These are phyloP conservation scores for Trametes coccinea DNA, from an alignment of 768 basidiomycete genomes.

Conservation along the genomic window DNA sequence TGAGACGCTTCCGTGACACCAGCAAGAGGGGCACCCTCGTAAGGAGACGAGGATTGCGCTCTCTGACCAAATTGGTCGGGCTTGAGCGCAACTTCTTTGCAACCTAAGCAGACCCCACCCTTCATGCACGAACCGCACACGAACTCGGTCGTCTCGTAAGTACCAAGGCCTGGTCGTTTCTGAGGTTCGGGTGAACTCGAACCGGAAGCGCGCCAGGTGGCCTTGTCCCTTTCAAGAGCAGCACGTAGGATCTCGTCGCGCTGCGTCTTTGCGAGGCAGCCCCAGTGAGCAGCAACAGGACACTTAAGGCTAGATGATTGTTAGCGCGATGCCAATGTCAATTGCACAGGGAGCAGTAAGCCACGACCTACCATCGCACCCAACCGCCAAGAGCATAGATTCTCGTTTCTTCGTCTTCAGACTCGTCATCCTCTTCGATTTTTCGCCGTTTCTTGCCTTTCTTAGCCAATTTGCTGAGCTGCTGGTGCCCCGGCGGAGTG, in stretches of 20 bases:
- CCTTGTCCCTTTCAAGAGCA: constrained; percentile 37
- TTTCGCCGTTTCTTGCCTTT: constrained; percentile 42
- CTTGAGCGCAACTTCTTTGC: constrained; percentile 56
- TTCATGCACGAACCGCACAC: constrained; percentile 74
- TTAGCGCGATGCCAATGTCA: constrained; percentile 1
- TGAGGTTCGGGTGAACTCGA: constrained; percentile 33
- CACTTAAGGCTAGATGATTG: constrained; percentile 62
- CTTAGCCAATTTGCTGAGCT: constrained; percentile 36
- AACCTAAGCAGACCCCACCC: constrained; percentile 78
- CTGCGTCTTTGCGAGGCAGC: constrained; percentile 63
- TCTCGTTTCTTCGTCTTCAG: constrained; percentile 55
- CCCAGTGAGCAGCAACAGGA: constrained; percentile 76
- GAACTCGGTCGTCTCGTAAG: constrained; percentile 72
- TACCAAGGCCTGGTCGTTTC: constrained; percentile 48
- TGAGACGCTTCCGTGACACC: neutral
- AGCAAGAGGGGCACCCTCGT: neutral
- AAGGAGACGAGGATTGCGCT: neutral
- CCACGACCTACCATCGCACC: constrained; percentile 69
- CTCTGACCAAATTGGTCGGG: constrained; percentile 37
- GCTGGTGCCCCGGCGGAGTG: constrained; percentile 54
- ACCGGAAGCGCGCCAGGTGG: constrained; percentile 8
- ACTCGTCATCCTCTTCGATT: constrained; percentile 52
- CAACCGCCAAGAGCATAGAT: constrained; percentile 67
- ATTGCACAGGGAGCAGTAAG: neutral
- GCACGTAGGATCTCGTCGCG: constrained; percentile 75